Percentiles rank a stretch among this genome's conserved stretches.
Evolutionary conservation across 352 stramenopile species (phyloP).

Genomic region (Aphanomyces invadans): DNA sequence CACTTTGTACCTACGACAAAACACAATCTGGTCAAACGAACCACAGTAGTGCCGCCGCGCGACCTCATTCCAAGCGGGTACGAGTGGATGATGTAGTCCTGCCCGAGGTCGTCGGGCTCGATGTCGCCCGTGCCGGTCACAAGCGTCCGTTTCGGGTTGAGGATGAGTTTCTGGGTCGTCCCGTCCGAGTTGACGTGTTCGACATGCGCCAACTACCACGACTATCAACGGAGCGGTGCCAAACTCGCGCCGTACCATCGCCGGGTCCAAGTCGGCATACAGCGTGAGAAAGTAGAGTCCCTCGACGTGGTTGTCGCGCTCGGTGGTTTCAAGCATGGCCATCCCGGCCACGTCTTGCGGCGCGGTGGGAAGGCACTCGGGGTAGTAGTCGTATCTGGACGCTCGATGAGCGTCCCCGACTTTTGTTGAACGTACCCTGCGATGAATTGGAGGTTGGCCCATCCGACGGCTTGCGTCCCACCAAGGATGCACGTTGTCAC

Average conservation of each 20-base stretch:
- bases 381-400: conserved; percentile 14
- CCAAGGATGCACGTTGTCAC: conserved; percentile 22
- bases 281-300: conserved; percentile 14
- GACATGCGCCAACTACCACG: no score
- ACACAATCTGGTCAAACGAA: neutral
- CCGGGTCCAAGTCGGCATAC: conserved; percentile 10
- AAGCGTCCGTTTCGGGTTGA: neutral
- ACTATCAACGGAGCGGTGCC: no score
- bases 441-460: conserved; percentile 22
- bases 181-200: conserved; percentile 17
- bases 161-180: neutral
- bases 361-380: conserved; percentile 1
- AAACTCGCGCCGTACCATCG: conserved; percentile 18
- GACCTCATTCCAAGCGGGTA: neutral
- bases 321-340: conserved; percentile 18
- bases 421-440: conserved; percentile 3
- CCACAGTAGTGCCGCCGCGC: neutral
- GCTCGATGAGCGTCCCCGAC: neutral
- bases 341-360: conserved; percentile 13
- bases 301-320: neutral
- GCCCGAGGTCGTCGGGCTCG: neutral
- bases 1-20: conserved; percentile 7
- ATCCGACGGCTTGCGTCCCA: conserved; percentile 8
- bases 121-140: neutral
- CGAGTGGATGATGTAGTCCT: conserved; percentile 17